Evolutionary conservation across 306 rosid genomes (phyloP), one percentile per base, ranked within the genome.

Genomic region (Begonia loranthoides): DNA sequence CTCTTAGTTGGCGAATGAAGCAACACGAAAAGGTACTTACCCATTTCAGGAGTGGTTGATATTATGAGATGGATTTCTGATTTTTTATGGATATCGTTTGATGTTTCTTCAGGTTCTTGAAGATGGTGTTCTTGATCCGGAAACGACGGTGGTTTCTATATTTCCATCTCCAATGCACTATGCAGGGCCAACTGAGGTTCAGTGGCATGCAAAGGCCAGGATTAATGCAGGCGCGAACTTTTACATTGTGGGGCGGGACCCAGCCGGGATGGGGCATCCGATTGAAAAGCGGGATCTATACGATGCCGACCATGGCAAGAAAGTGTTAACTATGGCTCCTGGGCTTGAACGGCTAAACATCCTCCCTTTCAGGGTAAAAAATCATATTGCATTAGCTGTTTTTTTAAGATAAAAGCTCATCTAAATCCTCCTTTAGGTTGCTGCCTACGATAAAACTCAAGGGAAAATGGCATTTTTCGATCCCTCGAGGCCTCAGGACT

Each of bases 181-280:
- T 59, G 96, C 99, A 7, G 99, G 99, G 54, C 99, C 96, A 7
- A 92, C 99, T 9, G 99, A 92, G 71, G 99, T 92, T 61, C 99
- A 92, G 76, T 92, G 99, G 99, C 99, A 92, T 68, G 99, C 99
- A 52, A 92, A 92, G 78, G 99, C 99, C 41, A 80, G 96, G 77
- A 92, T 92, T 7, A 92, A 92, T 49, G 99, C 99, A 1, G 99
- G 99, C 13, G 99, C 99, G 8, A 75, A 92, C 79, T 92, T 92
- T 67, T 92, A 92, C 79, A 92, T 92, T 4, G 99, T 92, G 40
- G 99, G 99, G 46, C 94, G 99, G 13, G 99, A 92, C 72, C 99
- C 99, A 0, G 99, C 99, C 16, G 99, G 99, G 69, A 87, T 92
- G 99, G 66, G 93, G 54, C 99, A 92, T 69, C 99, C 99, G 0